These are phyloP conservation scores for Otatea glauca DNA, from an alignment of 176 grass and related monocot genomes.

Conservation along the genomic window DNA sequence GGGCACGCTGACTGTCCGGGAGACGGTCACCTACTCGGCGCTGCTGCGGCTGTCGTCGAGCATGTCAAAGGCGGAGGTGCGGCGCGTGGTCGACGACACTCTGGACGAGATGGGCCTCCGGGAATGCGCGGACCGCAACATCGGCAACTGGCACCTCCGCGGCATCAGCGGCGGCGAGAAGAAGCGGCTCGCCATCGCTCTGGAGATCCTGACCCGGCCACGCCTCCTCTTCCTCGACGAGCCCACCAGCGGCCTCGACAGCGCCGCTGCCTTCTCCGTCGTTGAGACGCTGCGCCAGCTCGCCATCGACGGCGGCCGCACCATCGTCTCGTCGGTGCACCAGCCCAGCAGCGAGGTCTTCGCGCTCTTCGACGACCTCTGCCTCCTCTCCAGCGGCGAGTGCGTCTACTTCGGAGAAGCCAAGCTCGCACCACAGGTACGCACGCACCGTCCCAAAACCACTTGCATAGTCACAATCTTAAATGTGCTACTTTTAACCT, in stretches of 20 bases:
- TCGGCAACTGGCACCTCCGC: conserved; percentile 91
- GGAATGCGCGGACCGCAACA: conserved; percentile 69
- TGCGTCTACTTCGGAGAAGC: conserved; percentile 85
- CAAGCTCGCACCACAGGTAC: conserved; percentile 78
- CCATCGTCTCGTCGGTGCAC: conserved; percentile 85
- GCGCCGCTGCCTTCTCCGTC: conserved; percentile 90
- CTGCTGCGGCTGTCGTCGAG: conserved; percentile 68
- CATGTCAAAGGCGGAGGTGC: conserved; percentile 72
- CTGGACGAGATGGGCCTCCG: conserved; percentile 91
- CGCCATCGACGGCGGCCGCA: conserved; percentile 74
- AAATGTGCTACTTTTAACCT: not conserved
- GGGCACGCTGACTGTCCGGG: conserved; percentile 81
- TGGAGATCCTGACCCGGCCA: conserved; percentile 90
- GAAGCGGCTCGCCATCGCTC: conserved; percentile 88
- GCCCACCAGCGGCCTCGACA: conserved; percentile 98
- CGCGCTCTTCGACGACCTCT: conserved; percentile 82
- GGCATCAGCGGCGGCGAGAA: conserved; percentile 97
- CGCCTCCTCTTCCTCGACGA: conserved; percentile 98
- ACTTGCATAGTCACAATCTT: not conserved
- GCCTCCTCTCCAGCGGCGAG: conserved; percentile 86
- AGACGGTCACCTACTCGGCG: conserved; percentile 88
- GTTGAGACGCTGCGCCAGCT: conserved; percentile 84
- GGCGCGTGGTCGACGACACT: conserved; percentile 54
- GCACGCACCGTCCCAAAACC: not conserved
- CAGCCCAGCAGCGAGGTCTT: conserved; percentile 98